phyloP scores from a whole-genome alignment of 2,329 filamentous ascomycete genomes.

The Trichoderma arundinaceum region DNA sequence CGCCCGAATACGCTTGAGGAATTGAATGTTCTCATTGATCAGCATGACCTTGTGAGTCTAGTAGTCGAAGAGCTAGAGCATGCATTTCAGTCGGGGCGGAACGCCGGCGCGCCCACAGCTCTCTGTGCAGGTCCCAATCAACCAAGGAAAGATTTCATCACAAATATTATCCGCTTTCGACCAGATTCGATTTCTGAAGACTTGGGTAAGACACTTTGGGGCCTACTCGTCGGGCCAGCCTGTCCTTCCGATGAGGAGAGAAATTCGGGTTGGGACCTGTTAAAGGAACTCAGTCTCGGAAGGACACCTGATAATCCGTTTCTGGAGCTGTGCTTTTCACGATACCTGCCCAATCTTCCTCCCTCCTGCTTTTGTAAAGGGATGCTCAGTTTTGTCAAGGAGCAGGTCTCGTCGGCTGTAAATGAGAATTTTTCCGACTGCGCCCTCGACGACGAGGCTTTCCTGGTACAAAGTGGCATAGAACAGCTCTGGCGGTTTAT shows the following conservation, averaged over 20 bases:
- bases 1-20: slow-evolving; percentile 55
- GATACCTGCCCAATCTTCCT: slow-evolving; percentile 63
- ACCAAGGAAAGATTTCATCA: slow-evolving; percentile 63
- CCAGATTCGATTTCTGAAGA: slow-evolving; percentile 66
- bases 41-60: slow-evolving; percentile 66
- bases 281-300: slow-evolving; percentile 57
- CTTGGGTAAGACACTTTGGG: slow-evolving; percentile 71
- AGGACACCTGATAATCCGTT: slow-evolving; percentile 60
- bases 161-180: slow-evolving; percentile 63
- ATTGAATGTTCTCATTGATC: slow-evolving; percentile 61
- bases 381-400: slow-evolving; percentile 66
- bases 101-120: slow-evolving; percentile 50
- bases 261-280: slow-evolving; percentile 70
- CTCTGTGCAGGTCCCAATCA: slow-evolving; percentile 56
- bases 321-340: slow-evolving; percentile 57
- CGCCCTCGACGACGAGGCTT: slow-evolving; percentile 58
- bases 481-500: slow-evolving; percentile 87
- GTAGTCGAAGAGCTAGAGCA: slow-evolving; percentile 69
- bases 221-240: slow-evolving; percentile 69
- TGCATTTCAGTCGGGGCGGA: slow-evolving; percentile 46
- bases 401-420: slow-evolving; percentile 55
- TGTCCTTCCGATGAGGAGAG: slow-evolving; percentile 66
- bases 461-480: slow-evolving; percentile 58
- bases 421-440: slow-evolving; percentile 50
- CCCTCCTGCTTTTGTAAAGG: slow-evolving; percentile 65